Conservation (phyloP, 2,329 filamentous ascomycete genomes). For the Trichoderma sp. region DNA sequence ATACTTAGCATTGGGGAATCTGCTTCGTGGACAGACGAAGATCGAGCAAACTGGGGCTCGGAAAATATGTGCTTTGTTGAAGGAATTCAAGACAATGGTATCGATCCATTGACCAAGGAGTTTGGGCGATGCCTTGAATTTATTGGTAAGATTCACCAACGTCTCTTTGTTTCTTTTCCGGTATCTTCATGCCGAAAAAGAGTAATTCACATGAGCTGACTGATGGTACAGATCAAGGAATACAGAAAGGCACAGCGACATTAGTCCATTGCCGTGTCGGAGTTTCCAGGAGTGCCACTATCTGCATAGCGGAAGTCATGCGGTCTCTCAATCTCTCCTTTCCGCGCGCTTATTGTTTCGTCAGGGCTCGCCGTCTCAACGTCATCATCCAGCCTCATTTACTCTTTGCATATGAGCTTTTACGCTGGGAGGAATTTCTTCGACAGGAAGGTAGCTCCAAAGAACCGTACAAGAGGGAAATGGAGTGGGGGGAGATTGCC, state of each 20-base stretch:
- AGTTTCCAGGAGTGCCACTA: constrained; percentile 92
- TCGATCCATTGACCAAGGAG: constrained; percentile 84
- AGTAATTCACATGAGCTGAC: background rate
- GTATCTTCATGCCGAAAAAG: background rate
- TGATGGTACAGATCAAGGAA: constrained; percentile 67
- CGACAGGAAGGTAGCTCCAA: constrained; percentile 53
- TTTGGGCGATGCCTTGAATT: constrained; percentile 86
- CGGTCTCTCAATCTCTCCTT: constrained; percentile 76
- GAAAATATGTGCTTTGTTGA: constrained; percentile 82
- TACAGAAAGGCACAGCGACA: constrained; percentile 75
- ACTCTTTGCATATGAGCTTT: constrained; percentile 88
- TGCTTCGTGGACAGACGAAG: constrained; percentile 74
- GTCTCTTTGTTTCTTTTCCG: background rate
- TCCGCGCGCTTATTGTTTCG: constrained; percentile 92
- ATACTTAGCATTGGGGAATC: constrained; percentile 92
- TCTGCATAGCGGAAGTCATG: constrained; percentile 99
- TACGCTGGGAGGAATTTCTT: constrained; percentile 91
- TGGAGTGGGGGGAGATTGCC: constrained; percentile 88
- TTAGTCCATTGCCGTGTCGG: constrained; percentile 96
- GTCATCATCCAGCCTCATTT: constrained; percentile 98
- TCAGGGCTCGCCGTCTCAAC: constrained; percentile 86
- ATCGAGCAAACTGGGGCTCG: constrained; percentile 69
- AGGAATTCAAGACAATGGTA: constrained; percentile 93
- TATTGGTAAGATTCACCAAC: constrained; percentile 68
- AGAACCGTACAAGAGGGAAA: constrained; percentile 63